Evolutionary conservation across 768 basidiomycete genomes (phyloP).

Genomic region (Lepiota venenata): DNA sequence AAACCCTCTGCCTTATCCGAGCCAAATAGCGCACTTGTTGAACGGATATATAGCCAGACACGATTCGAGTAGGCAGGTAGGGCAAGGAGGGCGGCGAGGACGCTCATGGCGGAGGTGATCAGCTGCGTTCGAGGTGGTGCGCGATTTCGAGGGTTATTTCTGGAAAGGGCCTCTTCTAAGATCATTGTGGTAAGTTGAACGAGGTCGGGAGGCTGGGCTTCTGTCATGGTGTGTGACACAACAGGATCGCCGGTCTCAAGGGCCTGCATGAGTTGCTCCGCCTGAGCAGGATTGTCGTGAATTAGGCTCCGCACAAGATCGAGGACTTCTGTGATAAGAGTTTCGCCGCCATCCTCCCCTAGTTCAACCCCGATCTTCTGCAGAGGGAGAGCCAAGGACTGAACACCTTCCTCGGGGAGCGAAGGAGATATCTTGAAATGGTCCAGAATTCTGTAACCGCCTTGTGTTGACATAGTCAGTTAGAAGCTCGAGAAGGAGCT

Average conservation of each 20-base stretch:
- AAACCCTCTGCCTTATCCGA: slow-evolving; percentile 52
- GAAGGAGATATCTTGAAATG: slow-evolving; percentile 54
- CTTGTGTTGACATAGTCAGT: slow-evolving; percentile 68
- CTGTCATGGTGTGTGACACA: slow-evolving; percentile 48
- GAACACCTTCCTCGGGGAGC: slow-evolving; percentile 35
- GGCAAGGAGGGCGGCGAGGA: slow-evolving; percentile 73
- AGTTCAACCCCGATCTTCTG: slow-evolving; percentile 72
- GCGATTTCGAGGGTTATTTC: slow-evolving; percentile 36
- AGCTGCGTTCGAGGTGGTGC: slow-evolving; percentile 52
- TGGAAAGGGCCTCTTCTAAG: slow-evolving; percentile 72
- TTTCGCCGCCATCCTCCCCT: slow-evolving; percentile 57
- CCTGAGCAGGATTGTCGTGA: slow-evolving; percentile 62
- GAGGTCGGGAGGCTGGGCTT: slow-evolving; percentile 61
- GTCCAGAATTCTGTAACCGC: slow-evolving; percentile 38
- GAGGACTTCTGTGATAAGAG: slow-evolving; percentile 65
- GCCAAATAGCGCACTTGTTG: slow-evolving; percentile 74
- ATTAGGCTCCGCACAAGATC: slow-evolving; percentile 80
- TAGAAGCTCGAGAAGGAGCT: slow-evolving; percentile 75
- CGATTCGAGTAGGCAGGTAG: slow-evolving; percentile 74
- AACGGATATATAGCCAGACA: slow-evolving; percentile 87
- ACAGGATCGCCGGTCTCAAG: slow-evolving; percentile 58
- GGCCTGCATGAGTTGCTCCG: slow-evolving; percentile 61
- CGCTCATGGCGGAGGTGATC: slow-evolving; percentile 78
- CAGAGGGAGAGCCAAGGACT: slow-evolving; percentile 31
- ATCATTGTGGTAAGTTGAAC: slow-evolving; percentile 81